These are phyloP conservation scores for Sechiopsis laciniata DNA, from an alignment of 306 rosid genomes.

Conservation along the genomic window DNA sequence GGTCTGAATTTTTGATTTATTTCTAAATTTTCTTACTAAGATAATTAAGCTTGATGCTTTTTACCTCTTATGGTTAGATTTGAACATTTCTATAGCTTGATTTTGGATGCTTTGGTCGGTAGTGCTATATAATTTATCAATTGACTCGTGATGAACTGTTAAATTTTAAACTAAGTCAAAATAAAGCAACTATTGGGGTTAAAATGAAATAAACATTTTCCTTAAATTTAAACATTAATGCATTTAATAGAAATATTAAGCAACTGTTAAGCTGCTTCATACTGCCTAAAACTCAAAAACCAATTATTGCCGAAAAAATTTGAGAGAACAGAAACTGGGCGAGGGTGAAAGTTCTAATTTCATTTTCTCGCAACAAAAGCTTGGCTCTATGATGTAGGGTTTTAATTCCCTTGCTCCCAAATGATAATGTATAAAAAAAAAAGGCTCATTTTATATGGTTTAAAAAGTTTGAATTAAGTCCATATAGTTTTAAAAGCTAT, in stretches of 20 bases:
- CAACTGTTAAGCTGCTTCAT: neutral
- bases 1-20: constrained; percentile 33
- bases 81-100: neutral
- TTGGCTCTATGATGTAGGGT: too few species aligned
- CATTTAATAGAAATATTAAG: neutral
- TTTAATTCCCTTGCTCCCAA: too few species aligned
- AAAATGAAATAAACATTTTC: neutral
- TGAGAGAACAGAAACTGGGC: too few species aligned
- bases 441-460: too few species aligned
- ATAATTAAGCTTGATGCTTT: neutral
- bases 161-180: neutral
- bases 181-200: neutral
- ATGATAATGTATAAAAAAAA: too few species aligned
- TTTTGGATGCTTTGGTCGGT: neutral
- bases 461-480: neutral
- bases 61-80: neutral
- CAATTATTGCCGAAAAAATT: too few species aligned
- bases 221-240: neutral
- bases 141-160: neutral
- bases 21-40: neutral
- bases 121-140: neutral
- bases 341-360: too few species aligned
- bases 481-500: too few species aligned
- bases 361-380: too few species aligned
- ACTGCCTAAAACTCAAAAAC: neutral